These are phyloP conservation scores for Cladosporium sp. DNA, from an alignment of 2,329 filamentous ascomycete genomes.

Conservation along the genomic window DNA sequence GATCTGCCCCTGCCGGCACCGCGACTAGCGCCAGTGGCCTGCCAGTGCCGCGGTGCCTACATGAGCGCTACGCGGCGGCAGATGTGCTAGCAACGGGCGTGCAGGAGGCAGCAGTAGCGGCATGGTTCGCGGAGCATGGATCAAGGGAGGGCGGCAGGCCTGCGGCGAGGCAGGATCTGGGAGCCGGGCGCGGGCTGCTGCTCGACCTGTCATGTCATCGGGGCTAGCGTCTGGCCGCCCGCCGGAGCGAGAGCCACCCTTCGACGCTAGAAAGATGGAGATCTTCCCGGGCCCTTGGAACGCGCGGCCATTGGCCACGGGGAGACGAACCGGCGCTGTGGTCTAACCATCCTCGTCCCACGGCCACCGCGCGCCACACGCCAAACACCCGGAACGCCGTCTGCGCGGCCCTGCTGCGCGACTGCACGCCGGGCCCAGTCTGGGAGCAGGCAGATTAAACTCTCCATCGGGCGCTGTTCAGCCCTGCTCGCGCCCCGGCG, in stretches of 20 bases:
- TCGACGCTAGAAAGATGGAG: slow-evolving; percentile 4
- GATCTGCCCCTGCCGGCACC: slow-evolving; percentile 1
- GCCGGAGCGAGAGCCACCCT: not conserved
- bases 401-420: not conserved
- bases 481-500: not conserved
- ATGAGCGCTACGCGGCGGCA: not conserved
- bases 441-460: slow-evolving; percentile 5
- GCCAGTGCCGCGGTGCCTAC: slow-evolving; percentile 6
- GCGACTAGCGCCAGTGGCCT: not conserved
- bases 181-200: not conserved
- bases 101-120: not conserved
- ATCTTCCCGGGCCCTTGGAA: not conserved
- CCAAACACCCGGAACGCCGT: slow-evolving; percentile 1
- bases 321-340: not conserved
- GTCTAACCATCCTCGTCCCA: not conserved
- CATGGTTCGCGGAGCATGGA: too few relatives aligned
- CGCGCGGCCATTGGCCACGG: not conserved
- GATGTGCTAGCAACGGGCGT: not conserved
- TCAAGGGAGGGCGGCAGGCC: not conserved
- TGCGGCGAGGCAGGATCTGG: not conserved
- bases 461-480: not conserved
- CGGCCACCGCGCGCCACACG: not conserved
- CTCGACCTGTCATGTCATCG: slow-evolving; percentile 1
- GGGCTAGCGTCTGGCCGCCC: not conserved
- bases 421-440: not conserved